Evolutionary conservation across 352 stramenopile genomes (phyloP), one percentile per base, ranked within the genome.

Genomic region (Globisporangium rhizosaccharum): DNA sequence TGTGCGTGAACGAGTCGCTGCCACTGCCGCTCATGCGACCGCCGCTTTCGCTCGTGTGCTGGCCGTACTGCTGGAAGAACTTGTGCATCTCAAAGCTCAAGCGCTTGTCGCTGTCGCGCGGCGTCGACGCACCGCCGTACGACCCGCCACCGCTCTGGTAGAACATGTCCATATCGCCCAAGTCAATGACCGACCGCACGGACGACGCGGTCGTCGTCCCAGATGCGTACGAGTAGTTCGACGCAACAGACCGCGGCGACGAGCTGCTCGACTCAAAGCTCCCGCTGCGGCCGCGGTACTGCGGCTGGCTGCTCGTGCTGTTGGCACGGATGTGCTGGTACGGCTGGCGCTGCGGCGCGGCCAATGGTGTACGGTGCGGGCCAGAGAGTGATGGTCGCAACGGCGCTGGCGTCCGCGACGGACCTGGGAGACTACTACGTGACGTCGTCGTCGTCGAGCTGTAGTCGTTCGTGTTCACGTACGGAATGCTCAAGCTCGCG

Each of bases 91-190:
- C 76, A 60, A 83, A 72, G 56, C 72, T 81, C 48, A 83, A 48
- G n/a, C 70, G 72, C 44, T 72, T 71, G 47, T 76, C 70, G 23
- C 69, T 70, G 25, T 64, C 76, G 20, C 74, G 71, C 23, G 72
- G 60, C 0, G 68, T 82, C 20, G 69, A 62, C 6, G 66, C 65
- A 50, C 42, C 25, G 18, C 42, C 51, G 42, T 63, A 63, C 11
- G 67, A 65, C n/a, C 67, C 51, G 8, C 67, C 61, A 36, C 47
- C 30, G 56, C 66, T 81, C 56, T 79, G 71, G 62, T 91, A 89
- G 57, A 89, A 91, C 53, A 82, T 83, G 73, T 85, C 77, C 82
- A 91, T 87, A 59, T 91, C 82, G 50, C 82, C 82, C 20, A 91
- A 61, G 58, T 91, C 82, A 37, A 85, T 87, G 53, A 91, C 72